These are phyloP conservation scores for Apiotrichum veenhuisii DNA, from an alignment of 1,284 basidiomycete species.

Conservation along the genomic window DNA sequence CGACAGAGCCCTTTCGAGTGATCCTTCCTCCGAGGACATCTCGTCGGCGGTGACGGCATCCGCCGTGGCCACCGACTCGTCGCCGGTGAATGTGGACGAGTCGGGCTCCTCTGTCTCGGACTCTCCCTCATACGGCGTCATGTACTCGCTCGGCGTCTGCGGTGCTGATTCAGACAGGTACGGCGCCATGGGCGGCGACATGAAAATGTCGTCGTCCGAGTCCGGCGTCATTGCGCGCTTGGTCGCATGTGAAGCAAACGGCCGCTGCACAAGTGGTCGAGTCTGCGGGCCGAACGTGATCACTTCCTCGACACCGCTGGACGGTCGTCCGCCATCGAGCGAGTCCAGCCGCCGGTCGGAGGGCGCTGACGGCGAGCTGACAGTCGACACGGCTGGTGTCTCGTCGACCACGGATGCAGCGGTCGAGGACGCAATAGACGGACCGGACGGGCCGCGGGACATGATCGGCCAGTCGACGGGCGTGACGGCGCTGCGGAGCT, in stretches of 20 bases:
- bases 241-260: background rate
- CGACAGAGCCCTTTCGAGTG: background rate
- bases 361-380: background rate
- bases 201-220: constrained; percentile 3
- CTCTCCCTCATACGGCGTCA: background rate
- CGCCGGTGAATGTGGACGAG: background rate
- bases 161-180: background rate
- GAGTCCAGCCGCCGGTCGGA: background rate
- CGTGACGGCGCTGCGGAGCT: background rate
- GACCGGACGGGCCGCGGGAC: background rate
- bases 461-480: background rate
- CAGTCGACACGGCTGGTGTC: background rate
- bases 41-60: background rate
- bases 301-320: background rate
- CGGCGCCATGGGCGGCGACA: constrained; percentile 1
- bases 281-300: background rate
- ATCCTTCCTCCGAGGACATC: background rate
- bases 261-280: background rate
- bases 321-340: background rate
- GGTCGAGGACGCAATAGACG: background rate
- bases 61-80: background rate
- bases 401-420: background rate
- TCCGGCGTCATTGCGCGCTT: background rate
- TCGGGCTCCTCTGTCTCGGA: background rate
- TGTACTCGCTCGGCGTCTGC: background rate